Base-by-base conservation (phyloP, 148 eudicot genomes). In the Selenicereus undatus region DNA sequence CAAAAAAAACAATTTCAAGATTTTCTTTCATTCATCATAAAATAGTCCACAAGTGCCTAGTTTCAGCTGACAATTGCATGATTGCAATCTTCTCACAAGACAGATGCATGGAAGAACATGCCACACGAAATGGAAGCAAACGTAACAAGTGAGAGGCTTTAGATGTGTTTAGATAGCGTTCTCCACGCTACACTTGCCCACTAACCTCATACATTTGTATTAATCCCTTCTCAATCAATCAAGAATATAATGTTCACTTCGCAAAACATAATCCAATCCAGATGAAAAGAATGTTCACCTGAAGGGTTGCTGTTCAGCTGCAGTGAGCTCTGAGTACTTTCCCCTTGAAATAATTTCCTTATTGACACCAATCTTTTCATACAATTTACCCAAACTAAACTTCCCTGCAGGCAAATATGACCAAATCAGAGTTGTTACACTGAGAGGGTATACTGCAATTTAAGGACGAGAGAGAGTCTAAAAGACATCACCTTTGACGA, bases 321-420 rank as follows among this genome's bases (percentile, higher is more conserved):
- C 93, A 84, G 90, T 86, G 81, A 95, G 97, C 85, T 95, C 99
- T 35, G 99, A 90, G 82, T 82, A 95, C 86, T 81, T 90, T 82
- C 99, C 97, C 83, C 93, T 91, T 50, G 99, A 95, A 87, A 95
- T 91, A 72, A 92, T 88, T 83, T 95, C 99, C 88, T 93, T 93
- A 66, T 92, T 95, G 87, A 93, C 92, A 76, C 99, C 99, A 66
- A 95, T 91, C 86, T 80, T 91, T 84, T 92, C 97, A 81, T 95
- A 93, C 1, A 95, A 86, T 76, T 88, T 93, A 74, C 89, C 93
- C 89, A 95, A 82, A 84, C 88, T 95, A 68, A 93, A 90, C 85
- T 92, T 95, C 54, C 95, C 99, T 95, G 71, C 76, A 26, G 72
- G 66, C 36, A 82, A 27, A 74, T 10, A 80, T 1, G 69, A 36